Conservation (phyloP, 2,329 filamentous ascomycete genomes). For the Massarina eburnea region DNA sequence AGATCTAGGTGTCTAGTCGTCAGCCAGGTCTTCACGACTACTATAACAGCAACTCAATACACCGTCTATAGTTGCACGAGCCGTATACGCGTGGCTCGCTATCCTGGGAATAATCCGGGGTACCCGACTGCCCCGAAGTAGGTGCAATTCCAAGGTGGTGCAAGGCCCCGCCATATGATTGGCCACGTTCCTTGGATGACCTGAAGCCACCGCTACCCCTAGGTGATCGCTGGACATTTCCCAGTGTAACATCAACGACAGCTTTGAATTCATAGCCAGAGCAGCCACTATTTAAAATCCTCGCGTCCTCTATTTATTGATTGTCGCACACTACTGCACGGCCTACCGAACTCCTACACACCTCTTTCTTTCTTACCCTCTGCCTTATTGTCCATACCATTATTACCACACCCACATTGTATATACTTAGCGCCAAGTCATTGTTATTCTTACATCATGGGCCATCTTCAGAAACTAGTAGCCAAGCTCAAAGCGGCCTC, state of each 20-base stretch:
- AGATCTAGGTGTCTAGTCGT: background rate
- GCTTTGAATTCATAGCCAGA: conserved; percentile 19
- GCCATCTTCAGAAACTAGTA: conserved; percentile 27
- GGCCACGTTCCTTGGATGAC: conserved; percentile 22
- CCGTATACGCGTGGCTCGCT: conserved; percentile 11
- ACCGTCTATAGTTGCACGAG: conserved; percentile 8
- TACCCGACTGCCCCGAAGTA: background rate
- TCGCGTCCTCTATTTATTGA: background rate
- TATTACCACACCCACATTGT: background rate
- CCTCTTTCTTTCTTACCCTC: conserved; percentile 1
- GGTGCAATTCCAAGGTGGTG: conserved; percentile 8
- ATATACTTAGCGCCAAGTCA: conserved; percentile 1
- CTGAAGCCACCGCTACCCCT: conserved; percentile 12
- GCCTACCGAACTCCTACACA: conserved; percentile 4
- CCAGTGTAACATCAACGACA: conserved; percentile 37
- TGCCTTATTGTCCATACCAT: conserved; percentile 8
- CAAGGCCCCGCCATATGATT: conserved; percentile 13
- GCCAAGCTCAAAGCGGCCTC: conserved; percentile 22
- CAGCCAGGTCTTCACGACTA: background rate
- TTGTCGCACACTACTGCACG: conserved; percentile 12
- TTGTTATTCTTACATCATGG: conserved; percentile 17
- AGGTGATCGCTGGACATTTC: background rate
- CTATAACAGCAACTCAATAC: conserved; percentile 1
- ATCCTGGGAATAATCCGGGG: conserved; percentile 4
- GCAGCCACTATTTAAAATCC: conserved; percentile 20